A percentile compares a stretch with the other conserved stretches of the same genome.
These are phyloP conservation scores for Henckelia pumila DNA, from an alignment of 257 asterid genomes.

Conservation along the genomic window DNA sequence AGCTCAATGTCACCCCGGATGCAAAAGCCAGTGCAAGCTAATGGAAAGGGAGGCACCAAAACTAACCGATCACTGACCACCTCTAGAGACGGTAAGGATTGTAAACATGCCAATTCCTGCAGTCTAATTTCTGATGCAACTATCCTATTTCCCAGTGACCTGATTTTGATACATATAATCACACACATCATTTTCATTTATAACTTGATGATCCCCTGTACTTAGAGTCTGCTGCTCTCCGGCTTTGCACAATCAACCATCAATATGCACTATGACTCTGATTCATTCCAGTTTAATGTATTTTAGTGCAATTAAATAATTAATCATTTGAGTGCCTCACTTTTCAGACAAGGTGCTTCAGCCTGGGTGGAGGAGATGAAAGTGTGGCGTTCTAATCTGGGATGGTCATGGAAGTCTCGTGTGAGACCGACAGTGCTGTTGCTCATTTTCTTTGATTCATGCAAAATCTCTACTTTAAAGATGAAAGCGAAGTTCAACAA, in stretches of 20 bases:
- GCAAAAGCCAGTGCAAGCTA: conserved; percentile 67
- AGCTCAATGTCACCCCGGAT: conserved; percentile 69
- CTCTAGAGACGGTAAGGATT: conserved; percentile 70
- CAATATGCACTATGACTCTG: background rate
- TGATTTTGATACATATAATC: background rate
- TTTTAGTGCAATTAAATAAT: background rate
- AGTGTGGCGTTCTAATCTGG: conserved; percentile 20
- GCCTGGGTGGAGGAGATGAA: conserved; percentile 95
- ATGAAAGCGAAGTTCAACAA: conserved; percentile 25
- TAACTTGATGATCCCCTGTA: background rate
- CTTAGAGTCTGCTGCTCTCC: background rate
- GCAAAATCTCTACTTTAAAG: conserved; percentile 31
- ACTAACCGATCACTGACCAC: conserved; percentile 41
- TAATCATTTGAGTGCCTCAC: conserved; percentile 7
- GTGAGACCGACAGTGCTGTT: conserved; percentile 14
- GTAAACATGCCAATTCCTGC: background rate
- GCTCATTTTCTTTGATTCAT: conserved; percentile 31
- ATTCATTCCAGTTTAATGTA: conserved; percentile 1
- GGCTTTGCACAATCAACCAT: background rate
- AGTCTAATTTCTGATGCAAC: background rate
- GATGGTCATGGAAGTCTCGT: conserved; percentile 20
- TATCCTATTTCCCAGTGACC: background rate
- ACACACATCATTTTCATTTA: background rate
- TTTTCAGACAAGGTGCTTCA: conserved; percentile 70
- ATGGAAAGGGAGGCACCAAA: conserved; percentile 64